phyloP scores from a whole-genome alignment of 768 basidiomycete genomes.

The Kwoniella europaea region DNA sequence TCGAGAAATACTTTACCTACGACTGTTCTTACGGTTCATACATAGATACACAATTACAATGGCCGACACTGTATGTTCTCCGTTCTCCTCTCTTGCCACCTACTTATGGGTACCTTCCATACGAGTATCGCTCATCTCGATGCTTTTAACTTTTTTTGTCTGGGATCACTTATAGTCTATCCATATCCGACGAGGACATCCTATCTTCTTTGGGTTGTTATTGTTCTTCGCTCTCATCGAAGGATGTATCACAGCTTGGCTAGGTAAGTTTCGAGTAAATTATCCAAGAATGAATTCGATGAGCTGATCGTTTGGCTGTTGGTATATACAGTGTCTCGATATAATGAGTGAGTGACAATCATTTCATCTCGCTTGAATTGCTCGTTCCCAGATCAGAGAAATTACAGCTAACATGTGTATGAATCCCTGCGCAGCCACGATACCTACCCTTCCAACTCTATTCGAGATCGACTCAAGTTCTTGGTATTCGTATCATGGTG shows the following conservation, averaged over 20 bases:
- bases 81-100: constrained; percentile 6
- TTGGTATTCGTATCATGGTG: constrained; percentile 57
- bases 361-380: not conserved
- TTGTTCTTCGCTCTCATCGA: constrained; percentile 54
- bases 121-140: too few species aligned
- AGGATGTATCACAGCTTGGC: constrained; percentile 53
- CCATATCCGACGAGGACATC: constrained; percentile 53
- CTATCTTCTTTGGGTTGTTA: constrained; percentile 53
- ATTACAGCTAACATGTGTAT: constrained; percentile 1
- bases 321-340: constrained; percentile 24
- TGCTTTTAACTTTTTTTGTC: too few species aligned
- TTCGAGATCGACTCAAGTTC: constrained; percentile 52
- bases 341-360: constrained; percentile 33
- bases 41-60: constrained; percentile 8
- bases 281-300: too few species aligned
- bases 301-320: not conserved
- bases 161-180: constrained; percentile 25
- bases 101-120: not conserved
- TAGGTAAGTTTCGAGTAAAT: constrained; percentile 25
- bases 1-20: too few species aligned
- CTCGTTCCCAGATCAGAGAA: not conserved
- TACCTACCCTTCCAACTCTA: constrained; percentile 48
- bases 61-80: constrained; percentile 23
- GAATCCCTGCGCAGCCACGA: constrained; percentile 29
- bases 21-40: not conserved